Conservation (phyloP, 2,329 filamentous ascomycete species). For the Sphaerulina musiva region DNA sequence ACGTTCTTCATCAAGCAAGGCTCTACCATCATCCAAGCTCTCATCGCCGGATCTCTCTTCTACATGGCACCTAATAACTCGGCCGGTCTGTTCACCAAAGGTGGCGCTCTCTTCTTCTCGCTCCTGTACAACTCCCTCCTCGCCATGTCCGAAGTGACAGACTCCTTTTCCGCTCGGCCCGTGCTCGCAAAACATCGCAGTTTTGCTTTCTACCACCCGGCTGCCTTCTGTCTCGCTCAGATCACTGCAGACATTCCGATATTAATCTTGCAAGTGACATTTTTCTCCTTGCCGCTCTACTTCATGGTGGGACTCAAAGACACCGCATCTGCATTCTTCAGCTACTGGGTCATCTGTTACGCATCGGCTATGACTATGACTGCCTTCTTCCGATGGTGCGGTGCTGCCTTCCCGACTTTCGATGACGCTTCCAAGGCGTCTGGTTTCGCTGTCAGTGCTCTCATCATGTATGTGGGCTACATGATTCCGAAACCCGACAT, state of each 20-base stretch:
- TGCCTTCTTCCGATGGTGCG: conserved; percentile 42
- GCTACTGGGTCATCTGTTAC: conserved; percentile 51
- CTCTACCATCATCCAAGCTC: conserved; percentile 52
- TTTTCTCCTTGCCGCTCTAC: conserved; percentile 55
- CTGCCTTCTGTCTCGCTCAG: conserved; percentile 48
- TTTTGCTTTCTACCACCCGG: conserved; percentile 37
- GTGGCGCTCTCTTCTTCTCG: conserved; percentile 58
- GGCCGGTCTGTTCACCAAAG: conserved; percentile 57
- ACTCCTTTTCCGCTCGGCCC: conserved; percentile 42
- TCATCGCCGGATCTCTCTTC: conserved; percentile 61
- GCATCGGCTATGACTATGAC: conserved; percentile 43
- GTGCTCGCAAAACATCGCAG: conserved; percentile 43
- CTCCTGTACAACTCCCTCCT: conserved; percentile 57
- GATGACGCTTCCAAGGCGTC: conserved; percentile 31
- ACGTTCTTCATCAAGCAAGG: conserved; percentile 58
- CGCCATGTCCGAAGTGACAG: conserved; percentile 60
- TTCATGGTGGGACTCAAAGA: conserved; percentile 56
- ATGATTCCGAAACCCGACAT: conserved; percentile 31
- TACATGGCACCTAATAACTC: conserved; percentile 56
- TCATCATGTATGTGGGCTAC: conserved; percentile 33
- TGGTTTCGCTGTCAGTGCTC: conserved; percentile 26
- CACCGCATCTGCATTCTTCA: conserved; percentile 53
- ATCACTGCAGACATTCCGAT: conserved; percentile 50
- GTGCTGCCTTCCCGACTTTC: conserved; percentile 29
- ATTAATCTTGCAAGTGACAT: conserved; percentile 52